Base-by-base conservation (phyloP, 164 flowering plant species). In the Tetrastigma voinierianum region DNA sequence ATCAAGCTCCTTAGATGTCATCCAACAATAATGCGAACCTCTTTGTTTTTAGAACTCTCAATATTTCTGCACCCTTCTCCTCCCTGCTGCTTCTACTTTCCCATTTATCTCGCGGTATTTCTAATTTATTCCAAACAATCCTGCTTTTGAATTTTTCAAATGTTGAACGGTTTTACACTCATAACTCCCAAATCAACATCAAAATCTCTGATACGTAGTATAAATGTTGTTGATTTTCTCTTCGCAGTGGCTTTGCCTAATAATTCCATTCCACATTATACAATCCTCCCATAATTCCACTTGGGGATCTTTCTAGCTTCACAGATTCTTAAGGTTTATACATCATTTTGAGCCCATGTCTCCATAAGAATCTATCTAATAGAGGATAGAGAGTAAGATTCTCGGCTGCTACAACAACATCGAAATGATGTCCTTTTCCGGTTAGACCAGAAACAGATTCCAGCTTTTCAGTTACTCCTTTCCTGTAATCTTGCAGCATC, bases 1-100 rank as follows among this genome's bases (percentile, higher is more conserved):
- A 14, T 62, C 49, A 9, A 70, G 4, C 15, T 18, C 2, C 16
- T 40, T 67, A 70, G 16, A 63, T 15, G 6, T 70, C 72, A 62
- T 70, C 62, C 51, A 63, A 18, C 20, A 70, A 25, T 7, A 63
- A 19, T 40, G 63, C 48, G 19, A 56, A 70, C 17, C 15, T 63
- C n/a, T 43, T 57, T 48, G n/a, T 20, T 3, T 4, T 17, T 10
- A 63, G 1, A 16, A 2, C 40, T 32, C 1, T 57, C n/a, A 8
- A 8, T 57, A 57, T 24, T 25, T 24, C 61, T 10, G 14, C 32
- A 10, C 18, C 61, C 16, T 14, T 57, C 61, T 57, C 59, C 16
- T 32, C 44, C 15, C 7, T 16, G 3, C n/a, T 44, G 7, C 61
- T 32, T 14, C 25, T 57, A 8, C n/a, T 15, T 13, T n/a, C 25